Conservation (phyloP, 2,329 filamentous ascomycete genomes). For the Aspergillus unguis region DNA sequence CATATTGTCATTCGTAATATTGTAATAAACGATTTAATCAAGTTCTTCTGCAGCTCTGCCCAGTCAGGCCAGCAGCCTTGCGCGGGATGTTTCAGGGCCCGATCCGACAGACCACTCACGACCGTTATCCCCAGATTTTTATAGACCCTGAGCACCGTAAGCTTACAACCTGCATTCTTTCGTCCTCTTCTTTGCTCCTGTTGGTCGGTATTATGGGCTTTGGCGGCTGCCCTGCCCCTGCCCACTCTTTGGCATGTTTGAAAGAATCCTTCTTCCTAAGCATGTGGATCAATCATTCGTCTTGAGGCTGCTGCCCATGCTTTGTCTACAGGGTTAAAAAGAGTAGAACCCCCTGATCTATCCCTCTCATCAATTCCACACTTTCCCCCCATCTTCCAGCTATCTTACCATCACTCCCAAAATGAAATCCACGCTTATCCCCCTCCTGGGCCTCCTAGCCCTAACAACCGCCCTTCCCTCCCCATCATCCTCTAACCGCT, state of each 20-base stretch:
- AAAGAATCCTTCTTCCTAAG: neutral
- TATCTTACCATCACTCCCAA: neutral
- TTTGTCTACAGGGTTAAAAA: neutral
- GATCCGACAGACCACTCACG: neutral
- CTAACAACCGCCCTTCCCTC: neutral
- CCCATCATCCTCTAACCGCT: neutral
- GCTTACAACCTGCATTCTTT: neutral
- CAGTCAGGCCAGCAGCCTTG: neutral
- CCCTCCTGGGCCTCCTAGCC: neutral
- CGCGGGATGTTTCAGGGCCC: neutral
- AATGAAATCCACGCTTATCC: neutral
- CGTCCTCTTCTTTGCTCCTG: neutral
- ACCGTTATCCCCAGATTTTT: neutral
- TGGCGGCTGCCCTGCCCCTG: neutral
- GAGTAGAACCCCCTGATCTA: neutral
- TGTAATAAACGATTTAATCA: too few relatives aligned
- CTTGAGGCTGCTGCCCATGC: neutral
- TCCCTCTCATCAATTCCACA: neutral
- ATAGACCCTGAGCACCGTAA: neutral
- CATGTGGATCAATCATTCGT: neutral
- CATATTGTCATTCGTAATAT: too few relatives aligned
- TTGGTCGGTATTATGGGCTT: neutral
- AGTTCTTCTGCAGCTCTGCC: neutral
- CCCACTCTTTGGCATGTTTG: constrained; percentile 1
- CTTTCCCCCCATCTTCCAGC: neutral